Evolutionary conservation across 768 basidiomycete genomes (phyloP), one percentile per base, ranked within the genome.

Genomic region (Mycena venus): DNA sequence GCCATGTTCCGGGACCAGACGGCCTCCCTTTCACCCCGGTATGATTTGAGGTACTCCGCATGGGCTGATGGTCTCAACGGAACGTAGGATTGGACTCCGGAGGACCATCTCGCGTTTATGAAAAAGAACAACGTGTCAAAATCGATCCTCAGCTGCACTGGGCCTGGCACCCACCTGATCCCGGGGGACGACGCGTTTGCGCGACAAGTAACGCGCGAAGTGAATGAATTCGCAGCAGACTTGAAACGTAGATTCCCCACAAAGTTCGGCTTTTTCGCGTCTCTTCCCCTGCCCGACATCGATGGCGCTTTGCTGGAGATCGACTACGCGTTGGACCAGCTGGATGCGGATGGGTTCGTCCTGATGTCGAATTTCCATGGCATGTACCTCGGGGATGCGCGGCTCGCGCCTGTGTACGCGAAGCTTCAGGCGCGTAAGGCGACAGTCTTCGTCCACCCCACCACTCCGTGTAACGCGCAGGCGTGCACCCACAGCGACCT

Each of bases 41-140:
- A 34, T 10, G 55, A 8, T 14, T 58, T 23, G 34, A 38, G 32
- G 23, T 23, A 9, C 19, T n/a, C n/a, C n/a, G n/a, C n/a, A 19
- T 15, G 8, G n/a, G 21, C 14, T n/a, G 38, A 25, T 10, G 31
- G 8, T 9, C 27, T 55, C 8, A 55, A 23, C 25, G 6, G 29
- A 29, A 14, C 6, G 11, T 27, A 70, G 69, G 61, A 10, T 19
- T 72, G 70, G 70, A 47, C 29, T 14, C 29, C 63, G 3, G 70
- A 72, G 27, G 70, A 58, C 29, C 70, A 72, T 40, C 70, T 72
- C 9, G 63, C 55, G 4, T 72, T 65, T 25, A 72, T 72, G 70
- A 63, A 72, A 29, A 58, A 31, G 27, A 72, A 59, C 25, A 66
- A 66, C 27, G 25, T 72, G 9, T 58, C 70, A 11, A 72, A 72